These are phyloP conservation scores for Quercus variabilis DNA, from an alignment of 306 rosid genomes.

Conservation along the genomic window DNA sequence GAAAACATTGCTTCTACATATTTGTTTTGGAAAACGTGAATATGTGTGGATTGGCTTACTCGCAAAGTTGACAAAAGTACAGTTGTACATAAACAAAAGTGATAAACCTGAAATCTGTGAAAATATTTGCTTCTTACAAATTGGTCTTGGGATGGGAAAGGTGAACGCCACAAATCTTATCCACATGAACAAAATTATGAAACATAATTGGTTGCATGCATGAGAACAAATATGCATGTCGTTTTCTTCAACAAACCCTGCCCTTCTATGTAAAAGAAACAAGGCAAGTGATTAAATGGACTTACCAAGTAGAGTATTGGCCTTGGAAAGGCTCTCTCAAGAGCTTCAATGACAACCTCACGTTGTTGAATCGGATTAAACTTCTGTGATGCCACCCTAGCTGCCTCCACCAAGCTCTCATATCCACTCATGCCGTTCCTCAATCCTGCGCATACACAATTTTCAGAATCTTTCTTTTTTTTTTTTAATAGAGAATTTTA, in stretches of 20 bases:
- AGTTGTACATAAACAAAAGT: too few species aligned
- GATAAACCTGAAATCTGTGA: not conserved
- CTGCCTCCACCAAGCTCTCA: slow-evolving; percentile 75
- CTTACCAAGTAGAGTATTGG: slow-evolving; percentile 59
- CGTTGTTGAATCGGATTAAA: slow-evolving; percentile 50
- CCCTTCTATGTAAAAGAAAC: not conserved
- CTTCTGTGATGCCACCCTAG: slow-evolving; percentile 41
- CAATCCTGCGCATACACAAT: slow-evolving; percentile 43
- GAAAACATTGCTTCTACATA: not conserved
- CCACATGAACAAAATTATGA: not conserved
- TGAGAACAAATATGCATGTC: not conserved
- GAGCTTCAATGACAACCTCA: slow-evolving; percentile 51
- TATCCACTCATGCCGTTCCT: slow-evolving; percentile 64
- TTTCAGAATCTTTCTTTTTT: not conserved
- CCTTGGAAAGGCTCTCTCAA: slow-evolving; percentile 62
- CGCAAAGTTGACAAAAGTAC: too few species aligned
- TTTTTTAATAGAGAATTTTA: too few species aligned
- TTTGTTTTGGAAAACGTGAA: not conserved
- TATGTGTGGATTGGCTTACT: too few species aligned
- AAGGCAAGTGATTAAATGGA: not conserved
- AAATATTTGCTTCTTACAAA: not conserved
- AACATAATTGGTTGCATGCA: not conserved
- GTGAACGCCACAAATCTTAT: not conserved
- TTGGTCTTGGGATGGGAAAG: not conserved
- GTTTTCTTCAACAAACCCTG: too few species aligned